Evolutionary conservation across 352 stramenopile genomes (phyloP), one percentile per base, ranked within the genome.

Genomic region (Phytopythium helicoides): DNA sequence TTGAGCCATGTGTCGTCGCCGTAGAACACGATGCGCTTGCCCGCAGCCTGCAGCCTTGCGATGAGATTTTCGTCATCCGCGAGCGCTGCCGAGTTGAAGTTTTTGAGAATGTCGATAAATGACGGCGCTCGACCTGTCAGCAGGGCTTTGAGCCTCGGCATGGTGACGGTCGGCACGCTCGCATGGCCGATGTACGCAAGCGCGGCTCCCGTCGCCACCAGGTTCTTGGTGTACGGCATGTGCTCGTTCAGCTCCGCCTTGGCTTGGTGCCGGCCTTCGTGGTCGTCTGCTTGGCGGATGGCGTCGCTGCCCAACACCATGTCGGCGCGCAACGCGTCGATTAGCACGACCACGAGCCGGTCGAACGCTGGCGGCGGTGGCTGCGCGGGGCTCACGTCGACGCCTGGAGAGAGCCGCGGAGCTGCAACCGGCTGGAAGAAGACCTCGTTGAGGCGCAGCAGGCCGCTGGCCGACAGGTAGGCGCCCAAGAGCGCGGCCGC

Each of bases 41-140:
- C 79, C 26, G 62, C 69, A 4, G 65, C 57, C 18, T 41, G 52
- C 26, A 96, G 58, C 25, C 83, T 39, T 28, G 77, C 66, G 23
- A 96, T 44, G 14, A 96, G 45, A 45, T 94, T 95, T 12, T 82
- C 69, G 21, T 94, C 80, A 0, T 68, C 61, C 21, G 48, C 64
- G 19, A 96, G 64, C n/a, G 77, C 77, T 21, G 71, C 86, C 3
- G 87, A 95, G 52, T 96, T 93, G 51, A 96, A 94, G 51, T 96
- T 96, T 62, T 94, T 94, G 33, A 96, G 61, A 44, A 96, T 87
- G 56, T 96, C 87, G 56, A 95, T 94, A 71, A 96, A 96, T 7
- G 81, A 80, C 0, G 87, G 87, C 16, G 87, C 62, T 57, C 89
- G 90, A 22, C 87, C 87, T 9, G 87, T 94, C 40, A 93, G 66